phyloP scores from a whole-genome alignment of 768 basidiomycete genomes.

The Hygrophorus russula region DNA sequence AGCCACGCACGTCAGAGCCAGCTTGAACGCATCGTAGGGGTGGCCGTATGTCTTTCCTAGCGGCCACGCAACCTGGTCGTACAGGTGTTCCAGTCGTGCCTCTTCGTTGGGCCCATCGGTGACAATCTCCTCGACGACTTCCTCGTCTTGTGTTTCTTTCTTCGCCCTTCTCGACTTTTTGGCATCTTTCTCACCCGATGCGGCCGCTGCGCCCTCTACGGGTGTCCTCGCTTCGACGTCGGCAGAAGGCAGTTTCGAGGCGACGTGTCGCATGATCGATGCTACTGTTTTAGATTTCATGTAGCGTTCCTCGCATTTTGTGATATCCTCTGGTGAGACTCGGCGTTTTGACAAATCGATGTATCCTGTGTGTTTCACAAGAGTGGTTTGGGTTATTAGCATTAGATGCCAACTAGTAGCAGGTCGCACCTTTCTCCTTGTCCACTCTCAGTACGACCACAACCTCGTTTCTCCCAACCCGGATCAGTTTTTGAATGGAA shows the following conservation, averaged over 20 bases:
- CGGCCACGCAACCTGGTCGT: slow-evolving; percentile 90
- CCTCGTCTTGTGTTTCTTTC: slow-evolving; percentile 35
- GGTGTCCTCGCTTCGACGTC: slow-evolving; percentile 22
- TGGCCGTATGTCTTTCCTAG: slow-evolving; percentile 88
- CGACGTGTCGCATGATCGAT: slow-evolving; percentile 86
- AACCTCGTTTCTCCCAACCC: slow-evolving; percentile 95
- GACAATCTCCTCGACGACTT: slow-evolving; percentile 28
- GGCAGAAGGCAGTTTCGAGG: slow-evolving; percentile 59
- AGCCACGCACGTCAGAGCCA: slow-evolving; percentile 73
- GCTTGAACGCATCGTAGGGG: slow-evolving; percentile 95
- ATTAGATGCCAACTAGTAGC: neutral
- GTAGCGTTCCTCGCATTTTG: slow-evolving; percentile 97
- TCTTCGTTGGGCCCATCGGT: slow-evolving; percentile 50
- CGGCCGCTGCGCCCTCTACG: slow-evolving; percentile 16
- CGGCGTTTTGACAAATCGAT: slow-evolving; percentile 98
- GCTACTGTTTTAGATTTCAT: slow-evolving; percentile 97
- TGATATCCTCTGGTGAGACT: slow-evolving; percentile 95
- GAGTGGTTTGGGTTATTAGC: neutral
- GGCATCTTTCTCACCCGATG: slow-evolving; percentile 29
- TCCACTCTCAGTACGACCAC: slow-evolving; percentile 97
- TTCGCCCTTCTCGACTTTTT: slow-evolving; percentile 37
- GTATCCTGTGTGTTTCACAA: slow-evolving; percentile 49
- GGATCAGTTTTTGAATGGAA: slow-evolving; percentile 95
- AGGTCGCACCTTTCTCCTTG: slow-evolving; percentile 87
- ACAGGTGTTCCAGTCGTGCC: slow-evolving; percentile 72